These are phyloP conservation scores for Alternaria hordeiaustralica DNA, from an alignment of 2,329 filamentous ascomycete species.

Conservation along the genomic window DNA sequence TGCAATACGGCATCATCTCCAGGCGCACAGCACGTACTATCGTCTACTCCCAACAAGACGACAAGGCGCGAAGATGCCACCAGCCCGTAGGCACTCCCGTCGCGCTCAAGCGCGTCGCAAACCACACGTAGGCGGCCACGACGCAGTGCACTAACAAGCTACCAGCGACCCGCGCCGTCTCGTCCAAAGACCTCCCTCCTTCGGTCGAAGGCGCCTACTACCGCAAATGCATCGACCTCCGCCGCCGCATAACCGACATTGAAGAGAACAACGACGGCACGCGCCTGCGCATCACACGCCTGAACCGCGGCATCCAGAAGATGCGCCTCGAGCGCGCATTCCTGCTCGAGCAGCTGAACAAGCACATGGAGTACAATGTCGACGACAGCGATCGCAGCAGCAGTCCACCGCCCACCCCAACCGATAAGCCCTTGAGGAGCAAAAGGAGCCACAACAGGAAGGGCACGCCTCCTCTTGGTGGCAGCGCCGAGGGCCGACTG, in stretches of 20 bases:
- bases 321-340: slow-evolving; percentile 82
- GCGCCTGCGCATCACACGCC: slow-evolving; percentile 76
- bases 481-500: slow-evolving; percentile 2
- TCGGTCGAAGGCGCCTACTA: slow-evolving; percentile 96
- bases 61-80: slow-evolving; percentile 24
- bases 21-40: background rate
- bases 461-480: slow-evolving; percentile 40
- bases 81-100: slow-evolving; percentile 23
- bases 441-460: slow-evolving; percentile 70
- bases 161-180: slow-evolving; percentile 37
- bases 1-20: background rate
- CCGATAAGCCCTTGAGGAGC: slow-evolving; percentile 77
- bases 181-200: slow-evolving; percentile 67
- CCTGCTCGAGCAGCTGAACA: slow-evolving; percentile 57
- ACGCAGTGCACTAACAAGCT: slow-evolving; percentile 3
- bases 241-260: slow-evolving; percentile 88
- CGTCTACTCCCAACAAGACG: background rate
- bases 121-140: background rate
- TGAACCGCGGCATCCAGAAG: slow-evolving; percentile 88
- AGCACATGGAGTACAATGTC: slow-evolving; percentile 56
- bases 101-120: slow-evolving; percentile 6
- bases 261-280: slow-evolving; percentile 89
- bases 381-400: slow-evolving; percentile 77
- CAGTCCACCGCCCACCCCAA: slow-evolving; percentile 79
- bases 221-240: slow-evolving; percentile 93